Percentiles rank a stretch among this genome's conserved stretches.
Conservation (phyloP, 345 rosid species). For the Boechera divaricarpa region DNA sequence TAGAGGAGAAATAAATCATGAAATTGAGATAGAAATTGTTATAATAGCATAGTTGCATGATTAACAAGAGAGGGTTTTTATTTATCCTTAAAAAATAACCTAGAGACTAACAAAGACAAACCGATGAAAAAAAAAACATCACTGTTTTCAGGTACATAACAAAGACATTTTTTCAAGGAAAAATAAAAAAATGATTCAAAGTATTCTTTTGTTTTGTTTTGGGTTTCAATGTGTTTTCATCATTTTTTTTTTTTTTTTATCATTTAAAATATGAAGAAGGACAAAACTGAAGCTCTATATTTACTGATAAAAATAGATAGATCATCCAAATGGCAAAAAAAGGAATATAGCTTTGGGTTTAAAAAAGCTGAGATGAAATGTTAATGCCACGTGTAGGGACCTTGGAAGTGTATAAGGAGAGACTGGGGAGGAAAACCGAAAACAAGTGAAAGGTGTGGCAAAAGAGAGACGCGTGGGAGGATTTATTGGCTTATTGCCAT, state of each 20-base stretch:
- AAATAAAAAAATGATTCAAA: not conserved
- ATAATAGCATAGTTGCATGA: slow-evolving; percentile 1
- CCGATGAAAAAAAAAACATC: not conserved
- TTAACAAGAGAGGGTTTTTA: not conserved
- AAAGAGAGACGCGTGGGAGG: slow-evolving; percentile 44
- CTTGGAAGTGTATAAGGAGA: slow-evolving; percentile 7
- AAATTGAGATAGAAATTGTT: not conserved
- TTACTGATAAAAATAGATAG: slow-evolving; percentile 6
- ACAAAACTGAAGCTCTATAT: slow-evolving; percentile 13
- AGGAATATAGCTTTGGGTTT: slow-evolving; percentile 6
- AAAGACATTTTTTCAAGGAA: not conserved
- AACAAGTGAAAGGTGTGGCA: slow-evolving; percentile 29
- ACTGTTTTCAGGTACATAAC: not conserved
- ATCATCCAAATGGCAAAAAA: slow-evolving; percentile 32
- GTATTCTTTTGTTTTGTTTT: not conserved
- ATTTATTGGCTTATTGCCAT: slow-evolving; percentile 27
- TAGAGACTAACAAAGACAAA: slow-evolving; percentile 19
- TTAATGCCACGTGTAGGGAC: slow-evolving; percentile 20
- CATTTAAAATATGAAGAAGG: slow-evolving; percentile 22
- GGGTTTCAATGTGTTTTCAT: slow-evolving; percentile 8
- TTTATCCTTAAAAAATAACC: not conserved
- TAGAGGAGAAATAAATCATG: slow-evolving; percentile 16
- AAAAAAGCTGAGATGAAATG: slow-evolving; percentile 10
- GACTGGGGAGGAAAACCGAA: slow-evolving; percentile 20
- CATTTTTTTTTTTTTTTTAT: not conserved